Conservation (phyloP, 2,329 filamentous ascomycete species). For the Helicocarpus griseus region DNA sequence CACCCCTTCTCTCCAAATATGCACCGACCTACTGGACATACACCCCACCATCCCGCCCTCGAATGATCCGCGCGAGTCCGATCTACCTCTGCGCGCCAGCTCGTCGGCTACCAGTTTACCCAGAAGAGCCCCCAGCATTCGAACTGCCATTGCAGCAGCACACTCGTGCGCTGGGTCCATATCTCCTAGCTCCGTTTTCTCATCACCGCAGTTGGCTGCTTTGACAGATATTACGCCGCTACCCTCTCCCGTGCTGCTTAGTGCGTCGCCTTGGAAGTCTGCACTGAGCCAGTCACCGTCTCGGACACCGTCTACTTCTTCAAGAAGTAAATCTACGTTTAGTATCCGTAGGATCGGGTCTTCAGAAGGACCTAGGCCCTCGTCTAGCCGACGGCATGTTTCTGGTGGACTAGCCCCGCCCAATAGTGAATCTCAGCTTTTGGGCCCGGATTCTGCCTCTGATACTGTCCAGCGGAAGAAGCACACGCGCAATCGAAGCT, state of each 20-base stretch:
- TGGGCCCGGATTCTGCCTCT: conserved; percentile 13
- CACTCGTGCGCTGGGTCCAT: conserved; percentile 35
- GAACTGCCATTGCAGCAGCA: conserved; percentile 27
- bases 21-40: conserved; percentile 6
- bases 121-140: conserved; percentile 36
- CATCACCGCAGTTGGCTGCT: conserved; percentile 63
- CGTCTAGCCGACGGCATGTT: conserved; percentile 18
- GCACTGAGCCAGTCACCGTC: conserved; percentile 49
- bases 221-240: conserved; percentile 72
- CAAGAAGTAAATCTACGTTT: conserved; percentile 27
- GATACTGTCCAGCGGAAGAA: conserved; percentile 16
- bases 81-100: conserved; percentile 30
- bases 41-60: neutral
- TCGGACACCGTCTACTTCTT: conserved; percentile 32
- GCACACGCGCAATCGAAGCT: conserved; percentile 67
- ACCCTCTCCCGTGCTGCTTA: conserved; percentile 57
- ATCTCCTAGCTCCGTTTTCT: conserved; percentile 56
- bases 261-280: conserved; percentile 26
- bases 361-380: conserved; percentile 22
- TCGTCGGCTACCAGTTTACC: conserved; percentile 34
- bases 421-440: conserved; percentile 1
- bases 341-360: conserved; percentile 28
- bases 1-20: conserved; percentile 10
- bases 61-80: conserved; percentile 16
- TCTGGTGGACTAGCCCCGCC: neutral